Evolutionary conservation across 768 basidiomycete species (phyloP).

Genomic region (Tulasnella sp.): DNA sequence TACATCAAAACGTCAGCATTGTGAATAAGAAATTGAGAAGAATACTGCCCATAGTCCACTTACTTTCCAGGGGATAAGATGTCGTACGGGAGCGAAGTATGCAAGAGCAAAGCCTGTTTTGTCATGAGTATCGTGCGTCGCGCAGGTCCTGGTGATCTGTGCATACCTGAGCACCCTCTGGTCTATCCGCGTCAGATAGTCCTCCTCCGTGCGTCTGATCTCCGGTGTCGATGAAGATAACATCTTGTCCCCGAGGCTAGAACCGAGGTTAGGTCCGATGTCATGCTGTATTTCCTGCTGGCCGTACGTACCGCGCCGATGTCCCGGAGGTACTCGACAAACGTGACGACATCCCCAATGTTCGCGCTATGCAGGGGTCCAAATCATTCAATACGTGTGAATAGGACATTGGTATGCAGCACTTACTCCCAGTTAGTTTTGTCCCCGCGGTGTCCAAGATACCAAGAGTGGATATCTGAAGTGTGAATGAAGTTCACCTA

Average conservation of each 20-base stretch:
- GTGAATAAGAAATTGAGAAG: not conserved
- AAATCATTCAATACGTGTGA: not conserved
- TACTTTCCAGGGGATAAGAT: constrained; percentile 24
- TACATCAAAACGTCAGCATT: not conserved
- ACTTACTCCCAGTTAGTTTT: constrained; percentile 14
- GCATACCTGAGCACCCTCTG: constrained; percentile 9
- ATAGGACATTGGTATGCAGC: not conserved
- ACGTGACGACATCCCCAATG: constrained; percentile 30
- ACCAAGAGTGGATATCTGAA: constrained; percentile 31
- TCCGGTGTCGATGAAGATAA: constrained; percentile 26
- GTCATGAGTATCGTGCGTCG: too few species aligned
- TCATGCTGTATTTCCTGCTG: too few species aligned
- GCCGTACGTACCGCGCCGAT: not conserved
- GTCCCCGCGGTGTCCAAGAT: constrained; percentile 14
- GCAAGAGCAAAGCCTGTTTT: not conserved
- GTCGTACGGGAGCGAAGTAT: constrained; percentile 21
- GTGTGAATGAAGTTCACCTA: constrained; percentile 30
- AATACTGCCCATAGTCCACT: not conserved
- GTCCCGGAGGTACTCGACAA: constrained; percentile 4
- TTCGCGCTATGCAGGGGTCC: not conserved
- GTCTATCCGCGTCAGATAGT: constrained; percentile 22
- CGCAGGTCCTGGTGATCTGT: not conserved
- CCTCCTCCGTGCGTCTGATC: constrained; percentile 31
- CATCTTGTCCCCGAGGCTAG: constrained; percentile 9
- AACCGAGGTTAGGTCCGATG: not conserved